A percentile compares a stretch with the other conserved stretches of the same genome.
phyloP scores from a whole-genome alignment of 2,329 filamentous ascomycete genomes.

The Epichloe gansuensis region DNA sequence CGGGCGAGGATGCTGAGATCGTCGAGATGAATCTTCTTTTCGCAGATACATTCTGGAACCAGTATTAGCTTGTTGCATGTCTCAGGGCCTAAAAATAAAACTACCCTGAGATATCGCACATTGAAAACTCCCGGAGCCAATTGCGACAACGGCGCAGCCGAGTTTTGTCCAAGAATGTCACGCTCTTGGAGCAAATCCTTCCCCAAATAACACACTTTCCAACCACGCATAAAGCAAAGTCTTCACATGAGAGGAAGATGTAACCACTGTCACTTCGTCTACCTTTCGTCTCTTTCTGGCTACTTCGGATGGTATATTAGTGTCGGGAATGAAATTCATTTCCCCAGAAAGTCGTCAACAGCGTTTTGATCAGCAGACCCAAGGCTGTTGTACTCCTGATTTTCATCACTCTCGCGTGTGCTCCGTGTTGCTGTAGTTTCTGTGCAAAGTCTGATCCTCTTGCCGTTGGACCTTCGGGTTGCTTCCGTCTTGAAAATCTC shows the following conservation, averaged over 20 bases:
- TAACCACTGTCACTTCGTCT: background rate
- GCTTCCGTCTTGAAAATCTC: background rate
- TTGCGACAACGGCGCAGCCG: constrained; percentile 13
- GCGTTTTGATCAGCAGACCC: constrained; percentile 14
- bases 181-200: constrained; percentile 11
- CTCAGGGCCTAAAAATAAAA: background rate
- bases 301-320: background rate
- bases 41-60: constrained; percentile 14
- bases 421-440: background rate
- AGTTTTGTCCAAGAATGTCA: constrained; percentile 10
- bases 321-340: constrained; percentile 9
- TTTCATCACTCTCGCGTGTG: background rate
- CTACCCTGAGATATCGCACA: constrained; percentile 23
- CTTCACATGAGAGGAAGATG: background rate
- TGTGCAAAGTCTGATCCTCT: background rate
- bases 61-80: constrained; percentile 1
- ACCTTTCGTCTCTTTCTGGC: background rate
- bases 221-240: constrained; percentile 9
- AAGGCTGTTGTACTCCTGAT: constrained; percentile 10
- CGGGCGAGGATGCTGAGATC: constrained; percentile 20
- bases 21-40: constrained; percentile 16
- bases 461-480: background rate
- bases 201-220: constrained; percentile 17
- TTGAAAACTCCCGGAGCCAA: constrained; percentile 26
- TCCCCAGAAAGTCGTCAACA: constrained; percentile 17